These are phyloP conservation scores for Saccharum hybrid DNA, from an alignment of 202 grass and related monocot species.

Conservation along the genomic window DNA sequence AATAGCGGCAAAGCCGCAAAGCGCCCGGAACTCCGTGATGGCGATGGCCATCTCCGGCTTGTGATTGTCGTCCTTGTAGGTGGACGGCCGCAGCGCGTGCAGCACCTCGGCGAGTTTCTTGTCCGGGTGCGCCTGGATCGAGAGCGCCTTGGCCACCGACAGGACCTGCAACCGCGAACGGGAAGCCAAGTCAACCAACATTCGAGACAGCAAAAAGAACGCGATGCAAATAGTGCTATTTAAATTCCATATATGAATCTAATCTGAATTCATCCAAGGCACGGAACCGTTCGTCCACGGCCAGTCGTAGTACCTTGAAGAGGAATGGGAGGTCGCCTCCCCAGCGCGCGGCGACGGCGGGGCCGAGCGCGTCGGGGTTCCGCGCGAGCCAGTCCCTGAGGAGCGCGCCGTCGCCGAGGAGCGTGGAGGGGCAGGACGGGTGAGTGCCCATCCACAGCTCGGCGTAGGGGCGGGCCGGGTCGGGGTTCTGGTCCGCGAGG, in stretches of 20 bases:
- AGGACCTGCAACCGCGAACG: slow-evolving; percentile 56
- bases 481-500: slow-evolving; percentile 47
- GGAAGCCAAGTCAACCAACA: not conserved
- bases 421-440: slow-evolving; percentile 63
- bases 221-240: not conserved
- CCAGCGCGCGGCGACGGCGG: slow-evolving; percentile 68
- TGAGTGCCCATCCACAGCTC: slow-evolving; percentile 99
- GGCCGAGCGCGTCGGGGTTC: slow-evolving; percentile 60
- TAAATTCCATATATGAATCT: too few species aligned
- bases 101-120: slow-evolving; percentile 77
- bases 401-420: slow-evolving; percentile 19
- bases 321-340: slow-evolving; percentile 83
- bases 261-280: too few species aligned
- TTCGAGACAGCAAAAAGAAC: slow-evolving; percentile 1
- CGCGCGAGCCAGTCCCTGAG: slow-evolving; percentile 69
- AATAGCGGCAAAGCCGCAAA: slow-evolving; percentile 81
- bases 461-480: slow-evolving; percentile 60
- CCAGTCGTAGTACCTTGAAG: slow-evolving; percentile 65
- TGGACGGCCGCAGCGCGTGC: slow-evolving; percentile 63
- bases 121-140: slow-evolving; percentile 97
- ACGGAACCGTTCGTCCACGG: not conserved
- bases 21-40: slow-evolving; percentile 82
- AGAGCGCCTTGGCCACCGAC: slow-evolving; percentile 89
- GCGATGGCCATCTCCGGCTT: slow-evolving; percentile 99
- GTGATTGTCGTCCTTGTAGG: slow-evolving; percentile 85